Evolutionary conservation across 441 rosid genomes (phyloP), one percentile per base, ranked within the genome.

Genomic region (Bocquillonia castaneifolia): DNA sequence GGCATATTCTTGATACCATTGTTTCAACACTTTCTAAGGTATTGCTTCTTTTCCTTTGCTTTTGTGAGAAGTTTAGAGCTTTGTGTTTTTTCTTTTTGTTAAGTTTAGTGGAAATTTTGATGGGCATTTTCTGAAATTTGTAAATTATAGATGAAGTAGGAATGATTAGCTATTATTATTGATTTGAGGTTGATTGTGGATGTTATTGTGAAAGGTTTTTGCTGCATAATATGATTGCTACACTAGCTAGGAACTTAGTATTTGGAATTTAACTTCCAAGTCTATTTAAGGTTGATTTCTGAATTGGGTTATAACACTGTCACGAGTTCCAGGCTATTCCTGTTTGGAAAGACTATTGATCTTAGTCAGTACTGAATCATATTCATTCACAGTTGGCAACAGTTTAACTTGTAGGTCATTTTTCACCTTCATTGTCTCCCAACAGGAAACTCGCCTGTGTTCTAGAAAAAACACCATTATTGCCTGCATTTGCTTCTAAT

Each of bases 11-110:
- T 40, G 97, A 94, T 63, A 85, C 99, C 10, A 88, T 94, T 64
- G 93, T 94, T 44, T 86, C 87, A 10, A 79, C 97, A 51, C 79
- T 94, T 67, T 87, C 96, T 0, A 90, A 94, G 90, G 97, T 88
- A 26, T 74, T 54, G 28, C 18, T 20, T 28, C 47, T 17, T 53
- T 31, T n/a, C 17, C 22, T 25, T n/a, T 56, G 13, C 37, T 26
- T n/a, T n/a, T n/a, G n/a, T n/a, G n/a, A n/a, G n/a, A n/a, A n/a
- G n/a, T n/a, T n/a, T n/a, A n/a, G n/a, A n/a, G n/a, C n/a, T n/a
- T n/a, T n/a, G n/a, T n/a, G n/a, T n/a, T n/a, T n/a, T n/a, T 36
- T 1, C 29, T 9, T 18, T 48, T 20, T 18, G 53, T 48, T 10
- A 57, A 31, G 31, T 15, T 56, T 57, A 32, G 18, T 31, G 40